Percentiles rank a stretch among this genome's conserved stretches.
phyloP scores from a whole-genome alignment of 192 early-diverging fungal genomes.

The Backusella macrospora region DNA sequence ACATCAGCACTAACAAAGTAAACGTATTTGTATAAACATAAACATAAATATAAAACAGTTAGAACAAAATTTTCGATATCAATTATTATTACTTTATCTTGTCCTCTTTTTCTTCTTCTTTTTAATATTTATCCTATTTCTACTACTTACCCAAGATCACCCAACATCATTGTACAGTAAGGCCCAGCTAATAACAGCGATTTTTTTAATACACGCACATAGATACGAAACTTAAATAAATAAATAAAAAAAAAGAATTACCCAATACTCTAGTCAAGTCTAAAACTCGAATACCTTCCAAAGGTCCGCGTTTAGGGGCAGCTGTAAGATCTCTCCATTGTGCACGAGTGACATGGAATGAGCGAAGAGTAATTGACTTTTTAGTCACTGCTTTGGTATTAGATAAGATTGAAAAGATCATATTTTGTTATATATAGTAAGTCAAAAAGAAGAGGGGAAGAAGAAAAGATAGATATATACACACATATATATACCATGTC shows the following conservation, averaged over 20 bases:
- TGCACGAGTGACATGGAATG: conserved; percentile 1
- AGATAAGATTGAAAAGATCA: not conserved
- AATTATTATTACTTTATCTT: not conserved
- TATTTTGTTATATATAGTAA: not conserved
- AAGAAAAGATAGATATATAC: not conserved
- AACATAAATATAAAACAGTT: no score
- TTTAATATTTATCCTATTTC: not conserved
- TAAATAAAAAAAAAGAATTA: conserved; percentile 16
- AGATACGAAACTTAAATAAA: not conserved
- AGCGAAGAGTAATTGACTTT: not conserved
- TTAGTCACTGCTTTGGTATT: not conserved
- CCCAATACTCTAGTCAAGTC: conserved; percentile 74
- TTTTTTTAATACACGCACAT: not conserved
- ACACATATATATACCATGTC: not conserved
- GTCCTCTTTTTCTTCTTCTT: not conserved
- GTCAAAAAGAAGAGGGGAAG: not conserved
- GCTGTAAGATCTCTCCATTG: conserved; percentile 7
- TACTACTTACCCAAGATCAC: conserved; percentile 69
- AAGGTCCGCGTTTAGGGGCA: not conserved
- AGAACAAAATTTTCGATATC: not conserved
- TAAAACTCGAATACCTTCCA: conserved; percentile 51
- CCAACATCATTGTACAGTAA: conserved; percentile 78
- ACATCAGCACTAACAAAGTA: conserved; percentile 68
- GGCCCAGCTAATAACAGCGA: conserved; percentile 59
- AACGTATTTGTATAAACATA: not conserved